Evolutionary conservation across 768 basidiomycete genomes (phyloP).

Genomic region (Xerocomellus amylosporus): DNA sequence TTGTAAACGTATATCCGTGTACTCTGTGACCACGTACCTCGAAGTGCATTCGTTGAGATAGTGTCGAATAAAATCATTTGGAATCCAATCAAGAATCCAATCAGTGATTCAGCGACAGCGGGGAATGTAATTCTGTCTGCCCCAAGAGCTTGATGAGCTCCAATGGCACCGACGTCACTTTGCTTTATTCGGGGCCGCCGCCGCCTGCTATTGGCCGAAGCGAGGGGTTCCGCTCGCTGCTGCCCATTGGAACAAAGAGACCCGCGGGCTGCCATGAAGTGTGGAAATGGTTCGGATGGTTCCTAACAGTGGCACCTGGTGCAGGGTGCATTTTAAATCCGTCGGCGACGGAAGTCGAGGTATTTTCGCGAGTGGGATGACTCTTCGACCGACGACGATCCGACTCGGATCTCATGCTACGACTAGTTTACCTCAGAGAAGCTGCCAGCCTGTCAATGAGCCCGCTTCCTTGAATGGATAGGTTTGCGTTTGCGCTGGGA

Average conservation of each 20-base stretch:
- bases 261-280: not conserved
- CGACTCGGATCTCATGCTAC: no score
- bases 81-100: no score
- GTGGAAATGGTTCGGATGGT: no score
- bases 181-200: not conserved
- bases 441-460: no score
- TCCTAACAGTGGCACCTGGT: not conserved
- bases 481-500: no score
- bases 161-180: not conserved
- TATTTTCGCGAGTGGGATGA: constrained; percentile 5
- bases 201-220: not conserved
- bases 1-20: not conserved
- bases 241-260: not conserved
- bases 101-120: not conserved
- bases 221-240: no score
- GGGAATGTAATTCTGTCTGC: not conserved
- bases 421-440: no score
- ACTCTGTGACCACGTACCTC: not conserved
- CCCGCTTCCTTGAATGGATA: no score
- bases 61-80: not conserved
- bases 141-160: not conserved
- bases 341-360: not conserved
- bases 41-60: not conserved
- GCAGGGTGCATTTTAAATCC: not conserved
- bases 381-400: no score